phyloP scores from a whole-genome alignment of 129 eudicot species.

The Pulicaria dysenterica region DNA sequence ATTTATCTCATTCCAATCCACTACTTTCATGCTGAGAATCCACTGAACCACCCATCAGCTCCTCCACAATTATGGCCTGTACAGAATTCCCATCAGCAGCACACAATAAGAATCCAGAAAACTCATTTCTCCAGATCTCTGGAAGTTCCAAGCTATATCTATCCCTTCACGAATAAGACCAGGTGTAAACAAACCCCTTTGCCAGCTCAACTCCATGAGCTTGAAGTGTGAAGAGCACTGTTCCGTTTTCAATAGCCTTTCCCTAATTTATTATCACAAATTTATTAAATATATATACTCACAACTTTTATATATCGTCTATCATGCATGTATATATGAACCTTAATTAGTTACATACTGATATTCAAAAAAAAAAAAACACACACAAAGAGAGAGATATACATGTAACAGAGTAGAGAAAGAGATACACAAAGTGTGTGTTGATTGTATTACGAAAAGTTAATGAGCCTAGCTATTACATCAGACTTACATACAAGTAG shows the following conservation, averaged over 20 bases:
- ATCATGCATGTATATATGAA: neutral
- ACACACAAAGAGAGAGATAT: neutral
- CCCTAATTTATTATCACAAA: neutral
- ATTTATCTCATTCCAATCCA: neutral
- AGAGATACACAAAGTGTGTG: too few species aligned
- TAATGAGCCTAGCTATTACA: too few species aligned
- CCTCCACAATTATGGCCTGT: neutral
- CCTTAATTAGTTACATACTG: too few species aligned
- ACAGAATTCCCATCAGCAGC: neutral
- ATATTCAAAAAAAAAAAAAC: too few species aligned
- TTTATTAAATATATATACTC: neutral
- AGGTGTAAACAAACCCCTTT: neutral
- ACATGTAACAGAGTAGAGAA: too few species aligned
- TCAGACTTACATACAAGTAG: too few species aligned
- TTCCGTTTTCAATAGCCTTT: neutral
- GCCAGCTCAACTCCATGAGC: too few species aligned
- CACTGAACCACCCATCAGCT: neutral
- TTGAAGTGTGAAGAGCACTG: neutral
- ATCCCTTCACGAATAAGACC: neutral
- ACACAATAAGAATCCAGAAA: conserved; percentile 7
- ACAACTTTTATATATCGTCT: too few species aligned
- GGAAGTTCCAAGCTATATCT: neutral
- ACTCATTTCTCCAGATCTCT: neutral
- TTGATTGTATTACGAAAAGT: too few species aligned
- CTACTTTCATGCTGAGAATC: neutral